A percentile compares a stretch with the other conserved stretches of the same genome.
phyloP scores from a whole-genome alignment of 768 basidiomycete species.

The Mycena amicta region DNA sequence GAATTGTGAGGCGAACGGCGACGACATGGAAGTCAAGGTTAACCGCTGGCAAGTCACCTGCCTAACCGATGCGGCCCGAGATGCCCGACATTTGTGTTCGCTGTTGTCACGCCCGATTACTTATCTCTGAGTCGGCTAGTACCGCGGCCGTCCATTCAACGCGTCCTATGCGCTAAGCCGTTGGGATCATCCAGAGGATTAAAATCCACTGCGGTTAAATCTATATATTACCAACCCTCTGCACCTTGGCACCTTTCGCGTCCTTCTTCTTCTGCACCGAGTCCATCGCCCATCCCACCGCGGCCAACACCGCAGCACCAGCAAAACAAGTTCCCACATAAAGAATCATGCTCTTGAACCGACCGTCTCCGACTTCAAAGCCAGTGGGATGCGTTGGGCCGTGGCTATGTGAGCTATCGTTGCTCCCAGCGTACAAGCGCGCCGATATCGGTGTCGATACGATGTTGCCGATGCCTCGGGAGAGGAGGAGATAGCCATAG shows the following conservation, averaged over 20 bases:
- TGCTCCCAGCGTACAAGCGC: neutral
- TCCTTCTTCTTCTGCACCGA: no score
- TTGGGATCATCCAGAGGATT: no score
- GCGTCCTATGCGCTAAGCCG: no score
- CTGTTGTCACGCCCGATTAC: no score
- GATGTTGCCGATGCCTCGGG: slow-evolving; percentile 34
- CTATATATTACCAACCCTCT: no score
- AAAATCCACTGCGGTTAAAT: no score
- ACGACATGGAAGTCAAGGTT: neutral
- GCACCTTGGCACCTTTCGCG: no score
- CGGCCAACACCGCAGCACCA: slow-evolving; percentile 27
- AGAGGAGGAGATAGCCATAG: slow-evolving; percentile 28
- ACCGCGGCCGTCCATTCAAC: no score
- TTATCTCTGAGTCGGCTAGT: no score
- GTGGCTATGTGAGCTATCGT: neutral
- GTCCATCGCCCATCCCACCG: slow-evolving; percentile 28
- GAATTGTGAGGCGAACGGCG: neutral
- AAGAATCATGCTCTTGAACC: slow-evolving; percentile 30
- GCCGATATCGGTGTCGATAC: slow-evolving; percentile 30
- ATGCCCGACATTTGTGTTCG: no score
- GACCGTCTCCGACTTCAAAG: slow-evolving; percentile 31
- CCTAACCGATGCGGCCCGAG: no score
- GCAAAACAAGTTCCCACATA: slow-evolving; percentile 35
- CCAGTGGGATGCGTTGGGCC: slow-evolving; percentile 19
- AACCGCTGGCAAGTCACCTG: no score